phyloP scores from a whole-genome alignment of 805 yeast genomes.

The Metschnikowia similis region DNA sequence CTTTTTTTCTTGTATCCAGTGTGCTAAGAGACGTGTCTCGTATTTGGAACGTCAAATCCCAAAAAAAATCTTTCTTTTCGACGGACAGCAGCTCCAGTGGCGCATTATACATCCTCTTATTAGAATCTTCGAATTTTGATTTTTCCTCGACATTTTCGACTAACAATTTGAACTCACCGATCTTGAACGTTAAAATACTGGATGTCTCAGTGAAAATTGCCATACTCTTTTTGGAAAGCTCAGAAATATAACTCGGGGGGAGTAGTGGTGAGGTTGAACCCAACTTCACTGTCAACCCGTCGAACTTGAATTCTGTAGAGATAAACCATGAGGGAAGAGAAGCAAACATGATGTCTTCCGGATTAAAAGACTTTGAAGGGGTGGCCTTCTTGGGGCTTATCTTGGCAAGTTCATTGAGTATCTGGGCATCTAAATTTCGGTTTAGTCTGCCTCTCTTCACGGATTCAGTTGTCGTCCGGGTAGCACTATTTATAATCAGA shows the following conservation, averaged over 20 bases:
- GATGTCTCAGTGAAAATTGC: slow-evolving; percentile 11
- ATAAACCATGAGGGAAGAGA: slow-evolving; percentile 34
- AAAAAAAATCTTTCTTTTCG: slow-evolving; percentile 14
- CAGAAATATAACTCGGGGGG: slow-evolving; percentile 18
- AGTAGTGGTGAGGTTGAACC: slow-evolving; percentile 40
- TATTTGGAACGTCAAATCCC: slow-evolving; percentile 20
- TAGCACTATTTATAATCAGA: slow-evolving; percentile 24
- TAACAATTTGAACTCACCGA: neutral
- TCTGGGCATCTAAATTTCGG: slow-evolving; percentile 21
- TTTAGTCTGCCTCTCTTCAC: slow-evolving; percentile 29
- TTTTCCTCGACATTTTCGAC: slow-evolving; percentile 1
- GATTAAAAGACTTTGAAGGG: neutral
- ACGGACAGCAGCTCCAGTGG: slow-evolving; percentile 29
- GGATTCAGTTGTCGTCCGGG: slow-evolving; percentile 21
- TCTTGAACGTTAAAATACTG: slow-evolving; percentile 12
- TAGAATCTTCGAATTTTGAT: neutral
- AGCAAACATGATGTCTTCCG: slow-evolving; percentile 15
- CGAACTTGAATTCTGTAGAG: slow-evolving; percentile 18
- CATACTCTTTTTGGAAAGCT: slow-evolving; percentile 18
- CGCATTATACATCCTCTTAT: slow-evolving; percentile 11
- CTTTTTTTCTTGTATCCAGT: slow-evolving; percentile 14
- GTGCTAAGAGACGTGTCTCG: slow-evolving; percentile 16
- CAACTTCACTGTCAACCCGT: slow-evolving; percentile 19
- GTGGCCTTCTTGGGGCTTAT: neutral
- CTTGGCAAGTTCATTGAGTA: slow-evolving; percentile 11